These are phyloP conservation scores for Mortierella sp. DNA, from an alignment of 371 early-diverging fungal genomes.

Conservation along the genomic window DNA sequence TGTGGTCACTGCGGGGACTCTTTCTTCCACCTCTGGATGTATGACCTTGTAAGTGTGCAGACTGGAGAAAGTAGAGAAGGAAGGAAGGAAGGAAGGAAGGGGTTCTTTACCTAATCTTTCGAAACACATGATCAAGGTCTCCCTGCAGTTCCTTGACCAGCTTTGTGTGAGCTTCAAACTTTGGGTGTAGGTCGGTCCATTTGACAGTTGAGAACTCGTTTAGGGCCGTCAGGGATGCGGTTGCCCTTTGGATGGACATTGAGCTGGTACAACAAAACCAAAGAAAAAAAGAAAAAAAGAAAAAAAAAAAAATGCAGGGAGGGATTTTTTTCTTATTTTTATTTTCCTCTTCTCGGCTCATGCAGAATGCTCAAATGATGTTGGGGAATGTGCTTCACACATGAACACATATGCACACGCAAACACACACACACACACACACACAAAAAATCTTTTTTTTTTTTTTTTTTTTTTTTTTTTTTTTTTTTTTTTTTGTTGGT, in stretches of 20 bases:
- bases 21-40: too few relatives aligned
- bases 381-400: neutral
- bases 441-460: too few relatives aligned
- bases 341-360: neutral
- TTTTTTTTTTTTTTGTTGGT: neutral
- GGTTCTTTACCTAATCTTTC: constrained; percentile 33
- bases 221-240: constrained; percentile 30
- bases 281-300: too few relatives aligned
- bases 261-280: constrained; percentile 18
- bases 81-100: too few relatives aligned
- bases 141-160: constrained; percentile 37
- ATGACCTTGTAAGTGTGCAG: too few relatives aligned
- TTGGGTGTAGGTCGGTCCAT: constrained; percentile 45
- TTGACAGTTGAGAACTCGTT: constrained; percentile 50
- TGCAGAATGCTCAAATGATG: neutral
- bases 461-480: neutral
- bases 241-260: constrained; percentile 34
- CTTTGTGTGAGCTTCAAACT: constrained; percentile 45
- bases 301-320: too few relatives aligned
- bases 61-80: too few relatives aligned
- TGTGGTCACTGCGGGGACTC: too few relatives aligned
- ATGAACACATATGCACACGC: neutral
- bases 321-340: neutral
- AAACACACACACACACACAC: too few relatives aligned
- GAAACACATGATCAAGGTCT: constrained; percentile 46